These are phyloP conservation scores for Phialemoniopsis sp. DNA, from an alignment of 2,329 filamentous ascomycete species.

Conservation along the genomic window DNA sequence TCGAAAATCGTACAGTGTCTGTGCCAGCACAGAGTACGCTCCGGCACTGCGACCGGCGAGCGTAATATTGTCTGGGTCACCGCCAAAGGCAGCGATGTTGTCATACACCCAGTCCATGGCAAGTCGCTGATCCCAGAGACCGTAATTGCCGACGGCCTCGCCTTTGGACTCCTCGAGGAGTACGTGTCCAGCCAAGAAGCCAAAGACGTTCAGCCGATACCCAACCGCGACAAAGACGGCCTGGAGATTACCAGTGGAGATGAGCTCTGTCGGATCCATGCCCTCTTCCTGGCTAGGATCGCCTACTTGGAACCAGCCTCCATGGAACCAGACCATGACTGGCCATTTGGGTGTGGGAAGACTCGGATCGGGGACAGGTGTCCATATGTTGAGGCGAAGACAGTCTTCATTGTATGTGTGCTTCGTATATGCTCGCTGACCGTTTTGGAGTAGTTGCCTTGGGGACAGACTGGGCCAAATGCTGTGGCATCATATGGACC, in stretches of 20 bases:
- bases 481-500: no score
- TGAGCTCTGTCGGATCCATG: no score
- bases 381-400: no score
- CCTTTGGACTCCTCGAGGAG: constrained; percentile 34
- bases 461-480: no score
- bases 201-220: constrained; percentile 72
- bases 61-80: constrained; percentile 4
- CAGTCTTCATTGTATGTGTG: no score
- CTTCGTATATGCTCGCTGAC: no score
- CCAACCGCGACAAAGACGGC: constrained; percentile 77
- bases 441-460: no score
- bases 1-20: constrained; percentile 72
- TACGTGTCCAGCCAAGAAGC: constrained; percentile 67
- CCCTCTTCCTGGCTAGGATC: no score
- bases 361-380: no score
- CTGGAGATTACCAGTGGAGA: no score
- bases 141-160: constrained; percentile 3
- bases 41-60: constrained; percentile 8
- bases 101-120: constrained; percentile 7
- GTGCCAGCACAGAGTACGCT: constrained; percentile 69
- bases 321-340: constrained; percentile 9
- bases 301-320: constrained; percentile 9
- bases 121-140: constrained; percentile 6
- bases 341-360: no score
- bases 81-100: constrained; percentile 8